These are phyloP conservation scores for Fulvia fulva DNA, from an alignment of 2,329 filamentous ascomycete genomes.

Conservation along the genomic window DNA sequence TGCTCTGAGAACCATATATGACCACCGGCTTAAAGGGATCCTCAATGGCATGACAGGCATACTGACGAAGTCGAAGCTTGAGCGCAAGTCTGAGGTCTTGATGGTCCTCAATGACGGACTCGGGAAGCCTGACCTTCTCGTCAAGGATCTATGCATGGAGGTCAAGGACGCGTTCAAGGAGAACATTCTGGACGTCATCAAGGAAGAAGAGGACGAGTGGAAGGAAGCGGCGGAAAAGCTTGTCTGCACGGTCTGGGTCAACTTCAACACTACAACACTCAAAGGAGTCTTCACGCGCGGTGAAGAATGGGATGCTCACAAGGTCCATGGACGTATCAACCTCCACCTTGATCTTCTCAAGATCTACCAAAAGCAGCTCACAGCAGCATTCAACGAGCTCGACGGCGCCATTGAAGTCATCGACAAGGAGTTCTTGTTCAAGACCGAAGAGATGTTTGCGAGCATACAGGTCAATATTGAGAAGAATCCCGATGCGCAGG, in stretches of 20 bases:
- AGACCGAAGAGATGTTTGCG: neutral
- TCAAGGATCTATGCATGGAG: neutral
- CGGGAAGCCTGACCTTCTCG: neutral
- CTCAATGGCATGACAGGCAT: conserved; percentile 4
- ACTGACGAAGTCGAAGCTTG: neutral
- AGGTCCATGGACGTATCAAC: neutral
- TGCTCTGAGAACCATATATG: neutral
- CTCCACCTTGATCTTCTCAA: neutral
- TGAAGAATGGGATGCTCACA: neutral
- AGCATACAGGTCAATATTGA: neutral
- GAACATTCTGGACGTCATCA: neutral
- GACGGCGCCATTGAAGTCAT: neutral
- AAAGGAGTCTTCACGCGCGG: neutral
- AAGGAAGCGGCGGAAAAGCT: too few relatives aligned
- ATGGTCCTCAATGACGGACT: conserved; percentile 1
- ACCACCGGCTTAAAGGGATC: neutral
- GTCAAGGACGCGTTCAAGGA: neutral
- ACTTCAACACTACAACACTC: neutral
- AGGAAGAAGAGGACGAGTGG: too few relatives aligned
- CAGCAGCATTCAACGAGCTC: neutral
- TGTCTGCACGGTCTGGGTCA: too few relatives aligned
- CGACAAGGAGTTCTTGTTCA: neutral
- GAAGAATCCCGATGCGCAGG: neutral
- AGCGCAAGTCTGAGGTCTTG: neutral
- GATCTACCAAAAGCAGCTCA: too few relatives aligned